These are phyloP conservation scores for Leptosphaerulina australis DNA, from an alignment of 2,329 filamentous ascomycete genomes.

Conservation along the genomic window DNA sequence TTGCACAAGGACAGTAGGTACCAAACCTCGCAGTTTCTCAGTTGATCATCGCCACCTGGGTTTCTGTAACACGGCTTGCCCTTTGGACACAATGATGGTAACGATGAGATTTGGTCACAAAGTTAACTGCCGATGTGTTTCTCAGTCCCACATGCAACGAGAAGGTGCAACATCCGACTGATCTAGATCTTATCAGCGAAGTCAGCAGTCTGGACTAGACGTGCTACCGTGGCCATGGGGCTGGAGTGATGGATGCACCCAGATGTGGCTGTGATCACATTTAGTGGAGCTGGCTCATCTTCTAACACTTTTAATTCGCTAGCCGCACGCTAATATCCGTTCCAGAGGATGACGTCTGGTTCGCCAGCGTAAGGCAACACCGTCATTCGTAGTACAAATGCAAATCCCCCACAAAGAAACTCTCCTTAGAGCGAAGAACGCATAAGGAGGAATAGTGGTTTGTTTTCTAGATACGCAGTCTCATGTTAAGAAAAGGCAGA, in stretches of 20 bases:
- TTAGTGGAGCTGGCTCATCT: not conserved
- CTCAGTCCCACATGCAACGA: not conserved
- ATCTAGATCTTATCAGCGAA: not conserved
- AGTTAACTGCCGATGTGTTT: not conserved
- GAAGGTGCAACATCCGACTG: not conserved
- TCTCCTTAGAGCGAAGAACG: slow-evolving; percentile 4
- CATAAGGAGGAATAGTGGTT: not conserved
- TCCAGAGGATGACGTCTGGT: slow-evolving; percentile 1
- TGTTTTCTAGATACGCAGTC: not conserved
- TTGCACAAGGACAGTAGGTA: no score
- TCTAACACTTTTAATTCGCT: slow-evolving; percentile 5
- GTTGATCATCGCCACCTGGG: no score
- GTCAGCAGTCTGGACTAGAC: slow-evolving; percentile 1
- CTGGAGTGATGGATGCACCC: not conserved
- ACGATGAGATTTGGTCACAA: no score
- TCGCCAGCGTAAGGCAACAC: slow-evolving; percentile 9
- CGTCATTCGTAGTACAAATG: slow-evolving; percentile 10
- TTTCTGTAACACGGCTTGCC: no score
- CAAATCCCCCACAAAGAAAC: slow-evolving; percentile 2
- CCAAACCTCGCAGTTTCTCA: no score
- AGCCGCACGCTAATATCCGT: not conserved
- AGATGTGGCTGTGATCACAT: not conserved
- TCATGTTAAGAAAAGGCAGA: not conserved
- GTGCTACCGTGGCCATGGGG: not conserved
- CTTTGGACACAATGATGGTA: no score